Evolutionary conservation across 129 eudicot species (phyloP).

Genomic region (Ambrosia artemisiifolia): DNA sequence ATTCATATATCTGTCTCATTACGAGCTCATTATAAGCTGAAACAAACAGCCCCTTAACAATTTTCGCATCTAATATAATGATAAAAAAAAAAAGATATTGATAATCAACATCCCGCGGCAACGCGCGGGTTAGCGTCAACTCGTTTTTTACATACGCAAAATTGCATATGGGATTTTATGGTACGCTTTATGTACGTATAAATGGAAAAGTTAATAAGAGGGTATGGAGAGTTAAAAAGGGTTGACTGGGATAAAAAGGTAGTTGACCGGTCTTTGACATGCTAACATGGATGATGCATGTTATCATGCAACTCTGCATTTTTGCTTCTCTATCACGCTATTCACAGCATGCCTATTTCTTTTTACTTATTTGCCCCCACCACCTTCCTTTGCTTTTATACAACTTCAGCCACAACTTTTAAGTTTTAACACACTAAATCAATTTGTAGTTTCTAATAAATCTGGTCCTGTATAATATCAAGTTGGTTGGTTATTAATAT

Average conservation of each 20-base stretch:
- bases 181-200: background rate
- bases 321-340: slow-evolving; percentile 33
- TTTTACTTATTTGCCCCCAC: background rate
- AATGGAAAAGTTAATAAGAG: slow-evolving; percentile 6
- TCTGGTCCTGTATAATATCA: background rate
- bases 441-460: background rate
- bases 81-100: no score
- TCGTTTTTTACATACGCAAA: no score
- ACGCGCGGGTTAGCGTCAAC: no score
- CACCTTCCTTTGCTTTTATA: slow-evolving; percentile 5
- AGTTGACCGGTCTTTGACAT: slow-evolving; percentile 40
- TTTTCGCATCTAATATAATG: no score
- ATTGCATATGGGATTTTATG: no score
- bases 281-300: slow-evolving; percentile 25
- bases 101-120: no score
- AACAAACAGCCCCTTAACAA: no score
- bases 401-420: slow-evolving; percentile 11
- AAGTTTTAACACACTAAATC: no score
- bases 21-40: no score
- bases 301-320: slow-evolving; percentile 26
- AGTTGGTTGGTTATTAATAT: no score
- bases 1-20: no score
- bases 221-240: slow-evolving; percentile 16
- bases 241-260: slow-evolving; percentile 27
- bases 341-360: slow-evolving; percentile 28